These are phyloP conservation scores for Aquanectria penicillioides DNA, from an alignment of 2,329 filamentous ascomycete genomes.

Conservation along the genomic window DNA sequence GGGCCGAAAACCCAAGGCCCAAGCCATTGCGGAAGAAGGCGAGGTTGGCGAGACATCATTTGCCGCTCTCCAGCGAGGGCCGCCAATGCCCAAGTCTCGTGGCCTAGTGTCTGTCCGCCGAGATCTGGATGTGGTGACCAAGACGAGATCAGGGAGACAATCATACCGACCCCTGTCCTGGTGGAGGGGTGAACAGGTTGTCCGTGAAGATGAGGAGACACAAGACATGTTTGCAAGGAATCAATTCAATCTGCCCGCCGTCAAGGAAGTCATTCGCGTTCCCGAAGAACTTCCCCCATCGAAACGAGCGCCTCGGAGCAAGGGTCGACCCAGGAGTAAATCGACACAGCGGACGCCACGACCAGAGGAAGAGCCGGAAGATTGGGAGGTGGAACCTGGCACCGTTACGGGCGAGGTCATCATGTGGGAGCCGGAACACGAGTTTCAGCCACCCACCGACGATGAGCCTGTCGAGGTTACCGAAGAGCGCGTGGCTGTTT, in stretches of 20 bases:
- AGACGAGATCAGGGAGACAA: constrained; percentile 79
- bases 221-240: constrained; percentile 56
- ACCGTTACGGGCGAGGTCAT: constrained; percentile 71
- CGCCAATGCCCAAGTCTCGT: constrained; percentile 64
- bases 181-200: constrained; percentile 86
- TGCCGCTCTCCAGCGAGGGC: constrained; percentile 61
- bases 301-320: constrained; percentile 39
- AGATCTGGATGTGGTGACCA: constrained; percentile 61
- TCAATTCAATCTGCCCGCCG: constrained; percentile 70
- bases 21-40: constrained; percentile 41
- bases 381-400: constrained; percentile 77
- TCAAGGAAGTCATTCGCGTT: constrained; percentile 81
- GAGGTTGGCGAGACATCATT: constrained; percentile 58
- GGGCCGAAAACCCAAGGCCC: constrained; percentile 37
- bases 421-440: constrained; percentile 69
- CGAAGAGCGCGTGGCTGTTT: constrained; percentile 67
- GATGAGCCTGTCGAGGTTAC: constrained; percentile 65
- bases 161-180: constrained; percentile 83
- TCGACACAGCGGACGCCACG: constrained; percentile 52
- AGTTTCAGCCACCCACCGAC: constrained; percentile 61
- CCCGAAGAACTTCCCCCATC: constrained; percentile 62
- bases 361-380: constrained; percentile 67
- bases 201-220: constrained; percentile 71
- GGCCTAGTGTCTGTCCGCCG: constrained; percentile 64
- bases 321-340: constrained; percentile 43